These are phyloP conservation scores for Fusarium foetens DNA, from an alignment of 2,329 filamentous ascomycete species.

Conservation along the genomic window DNA sequence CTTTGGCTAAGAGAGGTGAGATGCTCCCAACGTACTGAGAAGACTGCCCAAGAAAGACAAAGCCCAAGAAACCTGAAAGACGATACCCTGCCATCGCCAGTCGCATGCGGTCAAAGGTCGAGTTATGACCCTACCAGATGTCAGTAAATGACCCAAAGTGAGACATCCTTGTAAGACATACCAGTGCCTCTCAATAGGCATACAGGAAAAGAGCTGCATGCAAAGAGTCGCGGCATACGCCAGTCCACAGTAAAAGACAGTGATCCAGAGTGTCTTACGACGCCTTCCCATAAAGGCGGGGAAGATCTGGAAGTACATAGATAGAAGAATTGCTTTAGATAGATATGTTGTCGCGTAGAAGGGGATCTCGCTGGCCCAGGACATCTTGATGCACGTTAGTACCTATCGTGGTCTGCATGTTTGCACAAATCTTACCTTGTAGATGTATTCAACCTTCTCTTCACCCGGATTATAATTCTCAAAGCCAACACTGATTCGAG, in stretches of 20 bases:
- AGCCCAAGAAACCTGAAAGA: conserved; percentile 29
- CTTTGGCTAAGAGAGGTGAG: fast-evolving
- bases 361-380: conserved; percentile 32
- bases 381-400: conserved; percentile 15
- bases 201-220: conserved; percentile 30
- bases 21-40: conserved; percentile 3
- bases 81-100: conserved; percentile 13
- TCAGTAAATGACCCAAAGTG: not conserved
- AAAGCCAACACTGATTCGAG: conserved; percentile 22
- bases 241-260: conserved; percentile 6
- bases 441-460: conserved; percentile 26
- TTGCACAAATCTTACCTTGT: conserved; percentile 2
- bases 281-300: conserved; percentile 23
- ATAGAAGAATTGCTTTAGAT: conserved; percentile 21
- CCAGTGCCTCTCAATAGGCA: conserved; percentile 31
- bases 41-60: conserved; percentile 30
- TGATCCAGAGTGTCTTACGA: conserved; percentile 18
- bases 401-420: fast-evolving
- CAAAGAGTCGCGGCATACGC: conserved; percentile 13
- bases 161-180: not conserved
- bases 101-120: conserved; percentile 17
- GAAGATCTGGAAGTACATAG: conserved; percentile 27
- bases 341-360: conserved; percentile 30
- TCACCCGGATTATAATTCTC: conserved; percentile 12
- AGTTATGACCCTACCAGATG: conserved; percentile 4